These are phyloP conservation scores for Phytopythium ostracodes DNA, from an alignment of 352 stramenopile genomes.

Conservation along the genomic window DNA sequence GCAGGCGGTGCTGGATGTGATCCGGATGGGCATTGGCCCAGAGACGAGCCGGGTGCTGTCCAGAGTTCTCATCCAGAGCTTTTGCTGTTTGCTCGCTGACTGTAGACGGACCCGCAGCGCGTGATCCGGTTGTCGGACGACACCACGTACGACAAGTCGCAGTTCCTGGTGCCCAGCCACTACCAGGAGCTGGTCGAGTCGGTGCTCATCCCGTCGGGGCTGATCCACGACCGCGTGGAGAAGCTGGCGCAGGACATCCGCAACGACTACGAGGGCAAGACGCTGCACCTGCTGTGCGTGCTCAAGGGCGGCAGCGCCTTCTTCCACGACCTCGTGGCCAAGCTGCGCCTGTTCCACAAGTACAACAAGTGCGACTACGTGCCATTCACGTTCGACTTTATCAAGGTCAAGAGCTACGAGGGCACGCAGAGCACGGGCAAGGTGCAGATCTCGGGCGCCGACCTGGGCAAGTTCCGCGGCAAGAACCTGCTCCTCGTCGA, in stretches of 20 bases:
- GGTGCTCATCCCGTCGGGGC: constrained; percentile 87
- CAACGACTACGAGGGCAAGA: constrained; percentile 86
- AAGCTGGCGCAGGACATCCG: constrained; percentile 91
- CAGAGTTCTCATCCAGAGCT: not conserved
- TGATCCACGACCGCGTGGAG: constrained; percentile 90
- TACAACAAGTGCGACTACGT: constrained; percentile 88
- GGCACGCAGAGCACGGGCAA: constrained; percentile 89
- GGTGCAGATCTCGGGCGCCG: constrained; percentile 87
- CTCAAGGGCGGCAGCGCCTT: constrained; percentile 90
- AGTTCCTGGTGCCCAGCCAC: constrained; percentile 81
- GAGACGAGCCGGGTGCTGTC: not conserved
- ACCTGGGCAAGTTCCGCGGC: constrained; percentile 82
- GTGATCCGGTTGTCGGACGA: constrained; percentile 64
- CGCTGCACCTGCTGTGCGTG: constrained; percentile 90
- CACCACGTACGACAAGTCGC: constrained; percentile 56
- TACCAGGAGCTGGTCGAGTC: constrained; percentile 78
- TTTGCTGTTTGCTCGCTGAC: too few species aligned
- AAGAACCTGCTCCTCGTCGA: constrained; percentile 95
- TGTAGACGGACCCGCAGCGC: constrained; percentile 25
- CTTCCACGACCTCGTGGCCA: constrained; percentile 87
- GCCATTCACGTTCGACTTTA: constrained; percentile 93
- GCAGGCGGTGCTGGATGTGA: too few species aligned
- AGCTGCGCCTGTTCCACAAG: constrained; percentile 82
- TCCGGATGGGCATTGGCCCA: not conserved
- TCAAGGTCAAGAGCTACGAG: constrained; percentile 94